Conservation (phyloP, 257 asterid species). For the Echites panduratus region DNA sequence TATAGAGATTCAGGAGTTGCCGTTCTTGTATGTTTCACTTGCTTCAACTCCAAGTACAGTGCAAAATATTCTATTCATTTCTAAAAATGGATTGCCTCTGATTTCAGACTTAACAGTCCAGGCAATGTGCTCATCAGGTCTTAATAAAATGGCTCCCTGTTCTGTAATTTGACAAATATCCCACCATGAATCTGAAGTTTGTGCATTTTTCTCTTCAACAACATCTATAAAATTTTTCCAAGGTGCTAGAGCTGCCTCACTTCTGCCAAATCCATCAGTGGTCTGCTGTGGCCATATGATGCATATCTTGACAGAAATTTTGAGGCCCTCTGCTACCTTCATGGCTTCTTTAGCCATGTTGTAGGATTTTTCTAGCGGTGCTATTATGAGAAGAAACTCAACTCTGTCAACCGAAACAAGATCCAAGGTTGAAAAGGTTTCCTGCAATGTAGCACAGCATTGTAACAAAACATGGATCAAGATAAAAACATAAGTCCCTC, state of each 20-base stretch:
- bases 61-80: conserved; percentile 45
- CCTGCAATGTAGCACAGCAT: conserved; percentile 37
- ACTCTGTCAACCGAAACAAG: conserved; percentile 49
- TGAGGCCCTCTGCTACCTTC: conserved; percentile 50
- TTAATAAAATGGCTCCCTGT: conserved; percentile 74
- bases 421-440: conserved; percentile 61
- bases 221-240: conserved; percentile 61
- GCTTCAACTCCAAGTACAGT: conserved; percentile 35
- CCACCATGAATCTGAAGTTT: conserved; percentile 70
- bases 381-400: conserved; percentile 76
- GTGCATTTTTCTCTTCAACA: conserved; percentile 35
- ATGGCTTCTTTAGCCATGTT: conserved; percentile 61
- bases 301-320: conserved; percentile 52
- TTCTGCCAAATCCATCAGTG: conserved; percentile 25
- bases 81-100: conserved; percentile 28
- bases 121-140: conserved; percentile 93
- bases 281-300: conserved; percentile 56
- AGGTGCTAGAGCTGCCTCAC: conserved; percentile 42
- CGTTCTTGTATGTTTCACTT: neutral
- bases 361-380: conserved; percentile 65
- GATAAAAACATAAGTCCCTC: neutral
- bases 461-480: neutral
- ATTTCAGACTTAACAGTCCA: conserved; percentile 54
- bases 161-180: conserved; percentile 65
- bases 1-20: neutral